Conservation (phyloP, 176 grass and related monocot species). For the Bothriochloa decipiens region DNA sequence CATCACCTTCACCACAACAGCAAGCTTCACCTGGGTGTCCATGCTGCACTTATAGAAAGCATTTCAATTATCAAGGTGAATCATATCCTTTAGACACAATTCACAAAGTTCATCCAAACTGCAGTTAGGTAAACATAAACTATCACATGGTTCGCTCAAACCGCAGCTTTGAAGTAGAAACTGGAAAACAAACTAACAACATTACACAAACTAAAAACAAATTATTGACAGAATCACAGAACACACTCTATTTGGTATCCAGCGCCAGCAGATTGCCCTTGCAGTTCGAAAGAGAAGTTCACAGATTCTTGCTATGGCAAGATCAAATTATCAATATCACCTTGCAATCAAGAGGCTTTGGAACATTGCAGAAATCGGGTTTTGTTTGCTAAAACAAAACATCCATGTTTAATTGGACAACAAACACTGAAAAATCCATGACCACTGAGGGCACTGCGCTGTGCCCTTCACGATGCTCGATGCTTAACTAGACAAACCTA, state of each 20-base stretch:
- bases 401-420: neutral
- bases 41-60: conserved; percentile 55
- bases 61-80: neutral
- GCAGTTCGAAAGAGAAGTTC: neutral
- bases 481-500: neutral
- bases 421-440: no score
- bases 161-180: neutral
- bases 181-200: neutral
- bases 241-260: neutral
- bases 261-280: neutral
- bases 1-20: conserved; percentile 83
- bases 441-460: no score
- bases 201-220: neutral
- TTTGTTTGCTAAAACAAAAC: neutral
- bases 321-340: neutral
- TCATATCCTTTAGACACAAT: neutral
- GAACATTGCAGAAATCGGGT: neutral
- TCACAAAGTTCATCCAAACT: neutral
- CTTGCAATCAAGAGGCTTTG: neutral
- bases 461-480: neutral
- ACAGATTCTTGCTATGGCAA: neutral
- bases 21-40: conserved; percentile 87
- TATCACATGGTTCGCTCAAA: neutral
- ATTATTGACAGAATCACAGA: neutral
- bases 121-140: neutral